A percentile compares a stretch with the other conserved stretches of the same genome.
Conservation (phyloP, 805 yeast species). For the Pichia scutulata region DNA sequence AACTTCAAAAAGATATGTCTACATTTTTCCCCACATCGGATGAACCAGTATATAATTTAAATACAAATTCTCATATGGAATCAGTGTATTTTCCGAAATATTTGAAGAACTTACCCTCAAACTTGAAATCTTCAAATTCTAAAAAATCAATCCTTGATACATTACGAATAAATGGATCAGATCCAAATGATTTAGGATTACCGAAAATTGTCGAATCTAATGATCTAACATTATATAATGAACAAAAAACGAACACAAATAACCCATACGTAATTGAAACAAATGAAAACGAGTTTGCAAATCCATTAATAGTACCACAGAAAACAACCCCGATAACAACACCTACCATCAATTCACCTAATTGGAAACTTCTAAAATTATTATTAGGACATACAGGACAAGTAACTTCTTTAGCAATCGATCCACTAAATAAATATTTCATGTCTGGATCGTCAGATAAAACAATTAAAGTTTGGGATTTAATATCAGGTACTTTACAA, state of each 20-base stretch:
- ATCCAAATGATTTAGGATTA: slow-evolving; percentile 10
- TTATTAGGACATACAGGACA: slow-evolving; percentile 90
- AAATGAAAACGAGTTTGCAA: slow-evolving; percentile 19
- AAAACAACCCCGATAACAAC: slow-evolving; percentile 1
- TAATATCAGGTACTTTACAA: slow-evolving; percentile 60
- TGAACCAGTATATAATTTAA: neutral
- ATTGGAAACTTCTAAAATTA: slow-evolving; percentile 68
- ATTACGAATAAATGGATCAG: slow-evolving; percentile 9
- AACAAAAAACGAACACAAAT: neutral
- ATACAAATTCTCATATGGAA: neutral
- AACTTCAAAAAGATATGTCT: neutral
- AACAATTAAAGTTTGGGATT: slow-evolving; percentile 87
- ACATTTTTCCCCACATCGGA: slow-evolving; percentile 4
- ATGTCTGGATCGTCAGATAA: slow-evolving; percentile 87
- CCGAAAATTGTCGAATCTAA: slow-evolving; percentile 5
- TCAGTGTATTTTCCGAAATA: neutral
- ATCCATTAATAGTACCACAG: slow-evolving; percentile 21
- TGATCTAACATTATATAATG: slow-evolving; percentile 13
- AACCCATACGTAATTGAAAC: neutral
- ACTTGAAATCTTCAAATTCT: neutral
- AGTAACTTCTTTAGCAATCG: slow-evolving; percentile 76
- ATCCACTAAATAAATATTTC: slow-evolving; percentile 86
- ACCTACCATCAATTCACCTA: slow-evolving; percentile 36
- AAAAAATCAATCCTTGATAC: slow-evolving; percentile 16
- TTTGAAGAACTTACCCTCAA: neutral